Base-by-base conservation (phyloP, 192 early-diverging fungal species). In the Backusella liffmaniae region DNA sequence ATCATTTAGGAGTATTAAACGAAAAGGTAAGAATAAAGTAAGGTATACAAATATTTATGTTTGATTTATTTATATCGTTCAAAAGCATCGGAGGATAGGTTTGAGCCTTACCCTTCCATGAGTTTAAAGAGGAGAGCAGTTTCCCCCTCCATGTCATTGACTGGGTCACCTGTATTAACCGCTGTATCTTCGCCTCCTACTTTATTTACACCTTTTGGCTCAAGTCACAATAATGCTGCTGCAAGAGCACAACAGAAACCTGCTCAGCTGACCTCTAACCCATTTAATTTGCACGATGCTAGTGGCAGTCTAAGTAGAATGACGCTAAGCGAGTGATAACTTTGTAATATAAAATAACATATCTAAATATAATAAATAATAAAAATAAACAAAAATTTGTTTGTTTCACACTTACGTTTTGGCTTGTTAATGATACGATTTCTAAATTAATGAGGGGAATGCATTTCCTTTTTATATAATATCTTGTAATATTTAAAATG, bases 301-400 rank as follows among this genome's bases (percentile, higher is more conserved):
- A 79, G 78, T 76, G 78, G 78, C 1, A 74, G 78, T n/a, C 34
- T 79, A 23, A 79, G 78, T 34, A 56, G 74, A 39, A 79, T 79
- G 78, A 73, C 78, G 12, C 34, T 79, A 41, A 72, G 78, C 51
- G 73, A 79, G 71, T 73, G 70, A 73, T 32, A 44, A 51, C 15
- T 39, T 9, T 56, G 49, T 29, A 42, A 53, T 37, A 9, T 56
- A 29, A 26, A 69, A 12, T 23, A 39, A 67, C 12, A 23, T 65
- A 65, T 65, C 30, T 65, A 66, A 18, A 36, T 66, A 66, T 66
- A 66, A 32, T 18, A 35, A 26, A 26, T 32, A 32, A 32, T 32
- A n/a, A 56, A 13, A 62, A 29, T 26, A 62, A 62, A 49, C 46
- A 49, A 8, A 62, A 29, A 10, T 29, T 29, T 29, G 26, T 29